A percentile compares a stretch with the other conserved stretches of the same genome.
These are phyloP conservation scores for Durusdinium trenchii DNA, from an alignment of 73 alveolate species.

Conservation along the genomic window DNA sequence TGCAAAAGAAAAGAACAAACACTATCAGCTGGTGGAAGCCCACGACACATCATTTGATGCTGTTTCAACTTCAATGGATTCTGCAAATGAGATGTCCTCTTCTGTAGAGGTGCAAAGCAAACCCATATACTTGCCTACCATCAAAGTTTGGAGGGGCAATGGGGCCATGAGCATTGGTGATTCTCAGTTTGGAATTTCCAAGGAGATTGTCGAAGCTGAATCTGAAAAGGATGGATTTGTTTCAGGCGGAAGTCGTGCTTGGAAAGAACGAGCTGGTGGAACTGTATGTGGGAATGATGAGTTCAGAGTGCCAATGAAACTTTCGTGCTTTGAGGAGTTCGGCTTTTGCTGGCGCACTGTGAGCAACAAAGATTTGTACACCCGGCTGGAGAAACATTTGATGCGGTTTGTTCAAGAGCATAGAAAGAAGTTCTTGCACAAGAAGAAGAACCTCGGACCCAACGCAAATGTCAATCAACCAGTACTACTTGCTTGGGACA, in stretches of 20 bases:
- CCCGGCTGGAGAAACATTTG: background rate
- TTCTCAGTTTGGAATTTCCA: too few relatives aligned
- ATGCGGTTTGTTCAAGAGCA: background rate
- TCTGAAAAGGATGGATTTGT: too few relatives aligned
- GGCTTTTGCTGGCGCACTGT: background rate
- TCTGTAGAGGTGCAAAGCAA: too few relatives aligned
- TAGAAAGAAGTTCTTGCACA: background rate
- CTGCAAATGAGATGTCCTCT: too few relatives aligned
- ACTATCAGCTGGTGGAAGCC: too few relatives aligned
- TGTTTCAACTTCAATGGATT: too few relatives aligned
- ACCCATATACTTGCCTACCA: too few relatives aligned
- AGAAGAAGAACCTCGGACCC: background rate
- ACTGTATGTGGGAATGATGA: background rate
- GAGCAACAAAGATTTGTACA: background rate
- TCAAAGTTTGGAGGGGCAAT: too few relatives aligned
- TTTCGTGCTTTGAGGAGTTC: slow-evolving; percentile 8
- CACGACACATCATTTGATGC: too few relatives aligned
- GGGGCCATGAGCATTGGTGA: too few relatives aligned
- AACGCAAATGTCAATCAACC: background rate
- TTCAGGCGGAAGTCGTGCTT: too few relatives aligned
- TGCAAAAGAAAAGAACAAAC: background rate
- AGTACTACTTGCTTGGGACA: background rate
- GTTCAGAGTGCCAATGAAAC: background rate
- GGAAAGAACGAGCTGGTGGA: background rate
- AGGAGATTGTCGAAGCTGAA: too few relatives aligned